Percentiles rank a stretch among this genome's conserved stretches.
Conservation (phyloP, 768 basidiomycete genomes). For the Ephemerocybe angulata region DNA sequence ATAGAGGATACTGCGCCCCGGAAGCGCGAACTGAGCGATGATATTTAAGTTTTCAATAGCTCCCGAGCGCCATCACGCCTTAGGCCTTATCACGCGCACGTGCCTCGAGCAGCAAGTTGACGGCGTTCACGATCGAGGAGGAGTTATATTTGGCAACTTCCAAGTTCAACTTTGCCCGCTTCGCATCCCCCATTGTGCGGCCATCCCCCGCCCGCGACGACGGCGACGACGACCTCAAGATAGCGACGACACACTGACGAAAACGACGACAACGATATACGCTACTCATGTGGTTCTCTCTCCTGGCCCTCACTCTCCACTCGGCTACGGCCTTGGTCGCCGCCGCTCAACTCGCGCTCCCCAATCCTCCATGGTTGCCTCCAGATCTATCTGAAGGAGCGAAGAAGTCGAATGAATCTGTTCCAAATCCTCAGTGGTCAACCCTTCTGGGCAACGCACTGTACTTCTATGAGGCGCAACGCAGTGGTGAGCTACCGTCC, state of each 20-base stretch:
- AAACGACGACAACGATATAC: not conserved
- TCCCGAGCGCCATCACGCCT: too few relatives aligned
- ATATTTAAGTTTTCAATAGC: too few relatives aligned
- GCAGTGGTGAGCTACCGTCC: constrained; percentile 68
- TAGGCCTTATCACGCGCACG: too few relatives aligned
- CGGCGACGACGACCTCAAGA: constrained; percentile 3
- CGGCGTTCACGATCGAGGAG: too few relatives aligned
- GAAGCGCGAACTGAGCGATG: not conserved
- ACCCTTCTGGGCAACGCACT: constrained; percentile 74
- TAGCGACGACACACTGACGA: not conserved
- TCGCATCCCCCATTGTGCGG: not conserved
- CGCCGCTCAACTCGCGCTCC: constrained; percentile 63
- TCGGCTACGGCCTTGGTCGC: constrained; percentile 20
- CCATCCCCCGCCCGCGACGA: not conserved
- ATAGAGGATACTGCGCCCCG: too few relatives aligned
- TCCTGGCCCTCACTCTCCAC: constrained; percentile 19
- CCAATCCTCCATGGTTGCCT: constrained; percentile 61
- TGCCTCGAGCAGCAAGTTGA: too few relatives aligned
- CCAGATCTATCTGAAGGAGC: constrained; percentile 58
- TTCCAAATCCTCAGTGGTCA: constrained; percentile 78
- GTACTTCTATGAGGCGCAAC: constrained; percentile 90
- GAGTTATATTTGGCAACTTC: too few relatives aligned
- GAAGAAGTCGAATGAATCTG: constrained; percentile 36
- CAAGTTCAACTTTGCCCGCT: not conserved
- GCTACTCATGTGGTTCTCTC: constrained; percentile 13